Conservation (phyloP, 139 green algal species). For the Prasinococcaceae sp. region DNA sequence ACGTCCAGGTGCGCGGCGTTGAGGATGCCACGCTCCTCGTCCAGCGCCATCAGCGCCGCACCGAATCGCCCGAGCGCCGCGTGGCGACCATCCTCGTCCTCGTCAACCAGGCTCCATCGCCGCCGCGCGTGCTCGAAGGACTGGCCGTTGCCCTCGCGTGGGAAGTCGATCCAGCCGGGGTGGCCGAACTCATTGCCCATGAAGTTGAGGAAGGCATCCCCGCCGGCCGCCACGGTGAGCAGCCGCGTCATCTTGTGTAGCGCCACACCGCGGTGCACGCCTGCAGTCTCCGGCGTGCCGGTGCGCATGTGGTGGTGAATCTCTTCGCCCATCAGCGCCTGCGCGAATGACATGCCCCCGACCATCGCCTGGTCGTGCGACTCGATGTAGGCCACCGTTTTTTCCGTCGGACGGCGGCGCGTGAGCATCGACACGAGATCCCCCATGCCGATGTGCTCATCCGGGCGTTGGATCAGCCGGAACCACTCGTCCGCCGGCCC, state of each 20-base stretch:
- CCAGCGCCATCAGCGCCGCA: neutral
- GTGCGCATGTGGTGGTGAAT: conserved; percentile 70
- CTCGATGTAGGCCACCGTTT: conserved; percentile 68
- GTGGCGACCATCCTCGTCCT: neutral
- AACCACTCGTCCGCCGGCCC: conserved; percentile 5
- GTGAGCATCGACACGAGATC: conserved; percentile 7
- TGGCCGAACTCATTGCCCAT: conserved; percentile 95
- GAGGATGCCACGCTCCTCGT: neutral
- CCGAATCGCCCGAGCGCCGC: neutral
- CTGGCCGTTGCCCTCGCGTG: conserved; percentile 11
- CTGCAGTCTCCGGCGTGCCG: conserved; percentile 4
- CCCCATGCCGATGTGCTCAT: conserved; percentile 2
- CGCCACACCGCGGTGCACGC: conserved; percentile 51
- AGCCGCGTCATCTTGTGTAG: conserved; percentile 66
- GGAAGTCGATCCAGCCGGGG: conserved; percentile 23
- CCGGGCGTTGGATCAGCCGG: neutral
- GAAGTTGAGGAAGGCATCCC: conserved; percentile 73
- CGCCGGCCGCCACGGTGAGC: conserved; percentile 34
- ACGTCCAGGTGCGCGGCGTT: neutral
- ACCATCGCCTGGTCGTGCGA: conserved; percentile 81
- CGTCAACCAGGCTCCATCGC: conserved; percentile 9
- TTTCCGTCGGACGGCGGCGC: conserved; percentile 52
- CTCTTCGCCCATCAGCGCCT: conserved; percentile 43
- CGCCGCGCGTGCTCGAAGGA: conserved; percentile 9
- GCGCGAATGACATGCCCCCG: conserved; percentile 40